phyloP scores from a whole-genome alignment of 352 stramenopile species.

The Thraustochytrium striatum region DNA sequence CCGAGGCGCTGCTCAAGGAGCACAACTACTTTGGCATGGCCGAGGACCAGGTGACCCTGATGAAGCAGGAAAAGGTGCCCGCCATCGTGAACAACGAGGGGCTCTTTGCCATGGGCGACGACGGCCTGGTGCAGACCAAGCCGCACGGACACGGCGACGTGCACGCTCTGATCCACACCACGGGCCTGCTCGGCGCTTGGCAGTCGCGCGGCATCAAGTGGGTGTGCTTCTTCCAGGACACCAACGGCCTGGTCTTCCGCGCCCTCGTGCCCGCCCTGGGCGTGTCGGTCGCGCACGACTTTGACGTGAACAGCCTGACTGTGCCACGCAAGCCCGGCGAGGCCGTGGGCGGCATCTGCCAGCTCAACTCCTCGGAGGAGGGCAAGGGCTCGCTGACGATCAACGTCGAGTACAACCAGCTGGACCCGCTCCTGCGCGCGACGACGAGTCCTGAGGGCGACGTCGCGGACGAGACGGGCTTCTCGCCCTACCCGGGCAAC shows the following conservation, averaged over 20 bases:
- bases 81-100: conserved; percentile 73
- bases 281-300: conserved; percentile 45
- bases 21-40: conserved; percentile 91
- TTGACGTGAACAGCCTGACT: conserved; percentile 53
- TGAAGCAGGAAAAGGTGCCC: conserved; percentile 96
- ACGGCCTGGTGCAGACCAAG: conserved; percentile 85
- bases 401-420: conserved; percentile 93
- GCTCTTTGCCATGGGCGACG: conserved; percentile 66
- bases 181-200: conserved; percentile 70
- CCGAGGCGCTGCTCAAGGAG: conserved; percentile 73
- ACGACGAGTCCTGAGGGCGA: conserved; percentile 64
- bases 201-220: conserved; percentile 70
- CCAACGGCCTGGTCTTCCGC: conserved; percentile 56
- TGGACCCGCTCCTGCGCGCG: conserved; percentile 79
- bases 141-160: conserved; percentile 97
- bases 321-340: conserved; percentile 54
- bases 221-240: conserved; percentile 88
- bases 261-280: conserved; percentile 51
- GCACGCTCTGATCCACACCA: conserved; percentile 82
- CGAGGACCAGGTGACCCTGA: conserved; percentile 82
- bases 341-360: conserved; percentile 73
- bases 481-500: conserved; percentile 77
- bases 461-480: conserved; percentile 66
- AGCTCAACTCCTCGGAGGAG: conserved; percentile 62
- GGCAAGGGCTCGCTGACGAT: conserved; percentile 68